Percentiles rank a stretch among this genome's conserved stretches.
phyloP scores from a whole-genome alignment of 169 alveolate genomes.

The Plasmodium knowlesi region DNA sequence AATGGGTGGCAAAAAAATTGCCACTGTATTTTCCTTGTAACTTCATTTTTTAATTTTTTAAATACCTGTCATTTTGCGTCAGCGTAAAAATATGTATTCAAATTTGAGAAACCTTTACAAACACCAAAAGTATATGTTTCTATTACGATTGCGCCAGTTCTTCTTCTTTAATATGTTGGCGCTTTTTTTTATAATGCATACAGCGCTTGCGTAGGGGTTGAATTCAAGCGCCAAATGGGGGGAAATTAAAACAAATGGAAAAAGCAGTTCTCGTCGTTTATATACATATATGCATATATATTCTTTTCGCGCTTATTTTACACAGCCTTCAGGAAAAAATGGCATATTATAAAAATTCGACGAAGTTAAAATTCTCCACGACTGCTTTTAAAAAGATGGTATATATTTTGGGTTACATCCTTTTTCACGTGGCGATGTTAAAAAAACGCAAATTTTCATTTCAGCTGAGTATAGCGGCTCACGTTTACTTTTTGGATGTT shows the following conservation, averaged over 20 bases:
- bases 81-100: not conserved
- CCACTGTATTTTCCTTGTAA: not conserved
- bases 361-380: not conserved
- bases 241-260: not conserved
- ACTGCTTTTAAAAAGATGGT: not conserved
- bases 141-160: not conserved
- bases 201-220: not conserved
- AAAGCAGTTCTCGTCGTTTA: not conserved
- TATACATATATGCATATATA: not conserved
- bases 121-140: not conserved
- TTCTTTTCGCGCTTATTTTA: not conserved
- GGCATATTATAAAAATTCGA: not conserved
- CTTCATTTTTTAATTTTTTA: not conserved
- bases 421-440: not conserved
- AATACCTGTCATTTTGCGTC: constrained; percentile 32
- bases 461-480: not conserved
- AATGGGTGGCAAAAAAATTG: not conserved
- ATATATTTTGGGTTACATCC: not conserved
- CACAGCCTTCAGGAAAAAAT: not conserved
- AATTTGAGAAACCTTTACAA: not conserved
- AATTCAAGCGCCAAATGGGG: not conserved
- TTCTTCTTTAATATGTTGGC: not conserved
- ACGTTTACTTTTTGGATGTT: not conserved
- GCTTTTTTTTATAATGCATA: not conserved
- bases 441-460: not conserved